These are phyloP conservation scores for Aspergillus sp. DNA, from an alignment of 2,329 filamentous ascomycete genomes.

Conservation along the genomic window DNA sequence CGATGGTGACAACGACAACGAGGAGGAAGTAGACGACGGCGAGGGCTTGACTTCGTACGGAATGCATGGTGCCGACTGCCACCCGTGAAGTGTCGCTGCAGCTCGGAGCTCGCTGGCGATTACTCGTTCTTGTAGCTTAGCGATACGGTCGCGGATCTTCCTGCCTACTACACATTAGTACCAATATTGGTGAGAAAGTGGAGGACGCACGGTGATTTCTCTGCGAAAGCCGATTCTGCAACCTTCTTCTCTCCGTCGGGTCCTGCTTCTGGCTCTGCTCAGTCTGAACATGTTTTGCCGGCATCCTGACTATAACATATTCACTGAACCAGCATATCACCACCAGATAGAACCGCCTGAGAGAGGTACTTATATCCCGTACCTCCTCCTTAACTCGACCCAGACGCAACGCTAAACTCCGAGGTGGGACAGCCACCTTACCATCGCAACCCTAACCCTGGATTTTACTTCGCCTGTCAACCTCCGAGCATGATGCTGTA, in stretches of 20 bases:
- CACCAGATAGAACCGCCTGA: slow-evolving; percentile 38
- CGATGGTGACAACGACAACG: not conserved
- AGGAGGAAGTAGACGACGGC: slow-evolving; percentile 15
- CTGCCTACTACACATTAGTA: slow-evolving; percentile 28
- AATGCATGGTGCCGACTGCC: slow-evolving; percentile 26
- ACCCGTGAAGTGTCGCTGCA: slow-evolving; percentile 33
- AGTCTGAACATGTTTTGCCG: not conserved
- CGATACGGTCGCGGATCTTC: slow-evolving; percentile 40
- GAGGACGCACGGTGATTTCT: slow-evolving; percentile 35
- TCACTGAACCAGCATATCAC: slow-evolving; percentile 33
- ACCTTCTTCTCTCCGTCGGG: slow-evolving; percentile 34
- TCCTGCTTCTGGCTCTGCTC: slow-evolving; percentile 29
- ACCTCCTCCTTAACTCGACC: not conserved
- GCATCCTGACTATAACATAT: slow-evolving; percentile 9
- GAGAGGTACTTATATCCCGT: slow-evolving; percentile 23
- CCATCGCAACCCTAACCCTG: not conserved
- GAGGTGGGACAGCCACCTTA: not conserved
- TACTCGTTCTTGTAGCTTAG: slow-evolving; percentile 41
- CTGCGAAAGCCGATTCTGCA: slow-evolving; percentile 40
- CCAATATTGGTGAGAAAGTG: not conserved
- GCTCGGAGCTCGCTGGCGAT: slow-evolving; percentile 40
- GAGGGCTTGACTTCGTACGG: slow-evolving; percentile 21
- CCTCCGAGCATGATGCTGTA: slow-evolving; percentile 4
- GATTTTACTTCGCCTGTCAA: slow-evolving; percentile 1
- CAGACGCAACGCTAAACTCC: not conserved